A percentile compares a stretch with the other conserved stretches of the same genome.
phyloP scores from a whole-genome alignment of 306 rosid species.

The Quercus alba region DNA sequence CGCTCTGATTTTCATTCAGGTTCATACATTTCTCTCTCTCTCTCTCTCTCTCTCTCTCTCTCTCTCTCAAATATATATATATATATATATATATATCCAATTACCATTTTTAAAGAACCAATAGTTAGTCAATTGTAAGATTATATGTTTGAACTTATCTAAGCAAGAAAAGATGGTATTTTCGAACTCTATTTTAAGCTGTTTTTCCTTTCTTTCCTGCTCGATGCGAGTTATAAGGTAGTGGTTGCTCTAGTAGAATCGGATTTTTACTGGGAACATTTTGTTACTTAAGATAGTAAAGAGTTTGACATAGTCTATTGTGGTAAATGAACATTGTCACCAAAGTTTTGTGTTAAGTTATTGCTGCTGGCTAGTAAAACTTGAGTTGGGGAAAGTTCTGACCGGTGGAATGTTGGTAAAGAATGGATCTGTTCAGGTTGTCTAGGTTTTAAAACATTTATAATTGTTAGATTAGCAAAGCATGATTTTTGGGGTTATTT shows the following conservation, averaged over 20 bases:
- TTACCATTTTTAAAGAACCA: not conserved
- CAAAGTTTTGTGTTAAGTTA: not conserved
- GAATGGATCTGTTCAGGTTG: too few relatives aligned
- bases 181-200: not conserved
- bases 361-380: not conserved
- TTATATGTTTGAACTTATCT: too few relatives aligned
- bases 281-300: not conserved
- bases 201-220: not conserved
- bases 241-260: not conserved
- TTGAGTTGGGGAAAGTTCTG: not conserved
- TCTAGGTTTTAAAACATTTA: not conserved
- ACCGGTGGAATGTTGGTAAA: not conserved
- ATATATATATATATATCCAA: not conserved
- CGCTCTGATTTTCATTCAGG: constrained; percentile 52
- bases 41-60: not conserved
- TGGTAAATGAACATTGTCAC: not conserved
- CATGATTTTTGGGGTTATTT: not conserved
- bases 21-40: constrained; percentile 8
- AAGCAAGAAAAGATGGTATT: too few relatives aligned
- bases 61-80: too few relatives aligned
- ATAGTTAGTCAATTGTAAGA: too few relatives aligned
- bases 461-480: not conserved
- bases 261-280: not conserved
- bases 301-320: not conserved
- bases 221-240: not conserved